A percentile compares a stretch with the other conserved stretches of the same genome.
phyloP scores from a whole-genome alignment of 805 yeast species.

The Wickerhamiella azyma region DNA sequence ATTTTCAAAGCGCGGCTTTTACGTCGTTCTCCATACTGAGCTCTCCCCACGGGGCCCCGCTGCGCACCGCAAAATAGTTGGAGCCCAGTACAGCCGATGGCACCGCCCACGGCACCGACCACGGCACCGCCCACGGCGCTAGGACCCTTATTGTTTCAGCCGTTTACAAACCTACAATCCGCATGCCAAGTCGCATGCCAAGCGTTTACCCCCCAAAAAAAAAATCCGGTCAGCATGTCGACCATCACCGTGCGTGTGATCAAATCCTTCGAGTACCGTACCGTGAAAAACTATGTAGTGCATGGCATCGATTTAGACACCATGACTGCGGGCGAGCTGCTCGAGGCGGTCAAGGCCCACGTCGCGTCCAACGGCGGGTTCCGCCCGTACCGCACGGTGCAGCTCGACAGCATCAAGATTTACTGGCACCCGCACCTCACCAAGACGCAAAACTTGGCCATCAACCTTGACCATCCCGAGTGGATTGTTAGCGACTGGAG shows the following conservation, averaged over 20 bases:
- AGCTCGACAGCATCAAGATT: constrained; percentile 55
- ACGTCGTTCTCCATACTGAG: too few species aligned
- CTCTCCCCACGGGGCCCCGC: too few species aligned
- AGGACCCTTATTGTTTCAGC: too few species aligned
- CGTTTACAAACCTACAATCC: too few species aligned
- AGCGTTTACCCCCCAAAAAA: neutral
- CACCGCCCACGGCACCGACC: too few species aligned
- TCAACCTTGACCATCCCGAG: constrained; percentile 74
- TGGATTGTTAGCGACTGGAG: constrained; percentile 43
- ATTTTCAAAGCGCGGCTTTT: too few species aligned
- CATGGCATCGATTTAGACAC: constrained; percentile 54
- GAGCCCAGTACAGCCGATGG: too few species aligned
- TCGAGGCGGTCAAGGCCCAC: constrained; percentile 35
- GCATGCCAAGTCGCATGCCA: too few species aligned
- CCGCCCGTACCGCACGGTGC: constrained; percentile 70
- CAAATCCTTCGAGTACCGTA: constrained; percentile 84
- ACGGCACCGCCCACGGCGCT: too few species aligned
- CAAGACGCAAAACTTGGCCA: constrained; percentile 81
- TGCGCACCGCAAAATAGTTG: too few species aligned
- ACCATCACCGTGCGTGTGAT: constrained; percentile 74
- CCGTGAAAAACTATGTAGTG: constrained; percentile 63
- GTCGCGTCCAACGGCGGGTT: constrained; percentile 49
- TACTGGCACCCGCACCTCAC: constrained; percentile 93
- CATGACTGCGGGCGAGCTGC: constrained; percentile 52
- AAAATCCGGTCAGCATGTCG: constrained; percentile 23